Conservation (phyloP, 345 rosid species). For the Syzygium aqueum region DNA sequence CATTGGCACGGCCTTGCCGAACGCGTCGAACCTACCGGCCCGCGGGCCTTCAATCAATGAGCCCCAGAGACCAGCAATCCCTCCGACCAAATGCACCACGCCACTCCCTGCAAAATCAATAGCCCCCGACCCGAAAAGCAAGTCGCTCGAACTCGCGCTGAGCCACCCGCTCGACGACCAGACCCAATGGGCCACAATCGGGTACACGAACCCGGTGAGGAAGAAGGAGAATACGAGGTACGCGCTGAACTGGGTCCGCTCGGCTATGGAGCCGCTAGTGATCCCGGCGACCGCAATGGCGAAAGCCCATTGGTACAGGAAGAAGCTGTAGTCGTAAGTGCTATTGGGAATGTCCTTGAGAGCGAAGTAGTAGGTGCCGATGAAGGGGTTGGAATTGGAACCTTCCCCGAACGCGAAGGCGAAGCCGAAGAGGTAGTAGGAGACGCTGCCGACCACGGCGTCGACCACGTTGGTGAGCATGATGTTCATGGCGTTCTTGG, state of each 20-base stretch:
- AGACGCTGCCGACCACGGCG: slow-evolving; percentile 62
- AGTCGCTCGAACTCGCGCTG: slow-evolving; percentile 21
- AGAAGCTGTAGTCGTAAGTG: slow-evolving; percentile 37
- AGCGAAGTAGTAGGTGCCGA: slow-evolving; percentile 44
- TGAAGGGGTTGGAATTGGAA: slow-evolving; percentile 39
- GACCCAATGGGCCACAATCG: slow-evolving; percentile 51
- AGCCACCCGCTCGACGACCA: slow-evolving; percentile 66
- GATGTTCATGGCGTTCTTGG: slow-evolving; percentile 62
- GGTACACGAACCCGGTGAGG: slow-evolving; percentile 55
- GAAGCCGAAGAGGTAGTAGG: slow-evolving; percentile 63
- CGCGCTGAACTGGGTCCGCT: slow-evolving; percentile 65
- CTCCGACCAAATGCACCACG: slow-evolving; percentile 50
- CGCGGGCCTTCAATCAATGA: slow-evolving; percentile 49
- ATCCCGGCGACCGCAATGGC: slow-evolving; percentile 62
- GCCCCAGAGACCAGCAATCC: slow-evolving; percentile 51
- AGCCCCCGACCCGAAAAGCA: slow-evolving; percentile 51
- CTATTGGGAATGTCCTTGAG: slow-evolving; percentile 28
- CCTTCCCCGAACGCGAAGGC: slow-evolving; percentile 61
- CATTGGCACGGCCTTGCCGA: slow-evolving; percentile 38
- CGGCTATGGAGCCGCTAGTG: slow-evolving; percentile 67
- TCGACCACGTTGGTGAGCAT: slow-evolving; percentile 69
- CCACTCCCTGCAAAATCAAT: slow-evolving; percentile 62
- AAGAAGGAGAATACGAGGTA: slow-evolving; percentile 58
- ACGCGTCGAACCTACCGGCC: slow-evolving; percentile 46
- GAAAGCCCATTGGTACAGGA: slow-evolving; percentile 67